phyloP scores from a whole-genome alignment of 2,329 filamentous ascomycete species.

The Botrytis fabae region DNA sequence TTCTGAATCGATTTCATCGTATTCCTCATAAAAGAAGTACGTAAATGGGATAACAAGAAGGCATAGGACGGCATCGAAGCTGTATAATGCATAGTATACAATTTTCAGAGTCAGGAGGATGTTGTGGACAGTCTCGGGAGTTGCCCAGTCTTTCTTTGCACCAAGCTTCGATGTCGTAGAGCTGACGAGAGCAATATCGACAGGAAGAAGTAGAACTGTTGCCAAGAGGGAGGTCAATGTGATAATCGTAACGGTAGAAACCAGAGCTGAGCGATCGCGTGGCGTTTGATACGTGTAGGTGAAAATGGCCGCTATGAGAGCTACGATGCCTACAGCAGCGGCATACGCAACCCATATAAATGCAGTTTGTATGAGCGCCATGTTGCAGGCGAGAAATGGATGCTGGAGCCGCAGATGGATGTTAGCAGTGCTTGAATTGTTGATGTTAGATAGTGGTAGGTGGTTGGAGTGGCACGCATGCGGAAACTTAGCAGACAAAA shows the following conservation, averaged over 20 bases:
- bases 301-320: constrained; percentile 77
- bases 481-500: constrained; percentile 5
- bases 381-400: constrained; percentile 26
- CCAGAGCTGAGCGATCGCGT: constrained; percentile 77
- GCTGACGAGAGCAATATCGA: constrained; percentile 93
- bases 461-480: constrained; percentile 4
- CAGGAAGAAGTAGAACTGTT: constrained; percentile 87
- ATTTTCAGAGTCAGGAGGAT: constrained; percentile 81
- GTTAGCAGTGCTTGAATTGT: constrained; percentile 3
- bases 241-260: constrained; percentile 82
- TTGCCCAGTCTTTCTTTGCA: constrained; percentile 92
- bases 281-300: constrained; percentile 91
- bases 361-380: constrained; percentile 73
- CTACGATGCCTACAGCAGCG: constrained; percentile 73
- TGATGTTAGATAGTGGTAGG: background rate
- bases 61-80: constrained; percentile 85
- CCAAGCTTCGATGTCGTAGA: constrained; percentile 79
- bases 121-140: constrained; percentile 71
- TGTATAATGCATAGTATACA: constrained; percentile 92
- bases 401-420: background rate
- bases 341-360: constrained; percentile 96
- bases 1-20: constrained; percentile 85
- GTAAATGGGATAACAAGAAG: constrained; percentile 89
- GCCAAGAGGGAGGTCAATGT: constrained; percentile 85
- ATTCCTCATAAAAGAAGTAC: constrained; percentile 98